These are phyloP conservation scores for Kockiozyma suomiensis DNA, from an alignment of 805 yeast species.

Conservation along the genomic window DNA sequence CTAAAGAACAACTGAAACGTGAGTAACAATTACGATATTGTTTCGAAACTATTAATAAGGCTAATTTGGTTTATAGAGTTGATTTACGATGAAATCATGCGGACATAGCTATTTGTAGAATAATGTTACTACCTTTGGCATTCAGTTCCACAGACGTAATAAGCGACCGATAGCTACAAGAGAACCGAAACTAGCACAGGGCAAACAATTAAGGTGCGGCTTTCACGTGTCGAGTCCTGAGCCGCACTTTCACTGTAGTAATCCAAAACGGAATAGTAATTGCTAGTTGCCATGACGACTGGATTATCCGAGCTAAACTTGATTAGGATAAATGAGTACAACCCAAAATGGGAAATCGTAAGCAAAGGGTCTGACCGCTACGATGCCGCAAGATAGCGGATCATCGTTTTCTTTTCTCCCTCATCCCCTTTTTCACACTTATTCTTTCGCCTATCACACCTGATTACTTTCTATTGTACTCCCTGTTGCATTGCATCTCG, in stretches of 20 bases:
- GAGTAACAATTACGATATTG: conserved; percentile 3
- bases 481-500: neutral
- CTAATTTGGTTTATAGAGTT: conserved; percentile 12
- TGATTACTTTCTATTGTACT: neutral
- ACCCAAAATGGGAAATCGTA: conserved; percentile 6
- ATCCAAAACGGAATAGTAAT: neutral
- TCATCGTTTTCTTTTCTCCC: neutral
- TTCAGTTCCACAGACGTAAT: too few species aligned
- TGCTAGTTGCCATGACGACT: conserved; percentile 7
- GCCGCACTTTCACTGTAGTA: neutral
- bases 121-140: too few species aligned
- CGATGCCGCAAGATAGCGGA: neutral
- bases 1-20: conserved; percentile 72
- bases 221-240: neutral
- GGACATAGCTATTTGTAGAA: neutral
- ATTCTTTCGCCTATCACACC: neutral
- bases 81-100: conserved; percentile 22
- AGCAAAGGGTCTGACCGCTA: neutral
- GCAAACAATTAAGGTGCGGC: neutral
- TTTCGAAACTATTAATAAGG: too few species aligned
- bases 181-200: too few species aligned
- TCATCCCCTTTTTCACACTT: neutral
- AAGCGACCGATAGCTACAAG: too few species aligned
- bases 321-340: neutral
- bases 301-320: neutral